Conservation (phyloP, 306 rosid species). For the Acacia confusa region DNA sequence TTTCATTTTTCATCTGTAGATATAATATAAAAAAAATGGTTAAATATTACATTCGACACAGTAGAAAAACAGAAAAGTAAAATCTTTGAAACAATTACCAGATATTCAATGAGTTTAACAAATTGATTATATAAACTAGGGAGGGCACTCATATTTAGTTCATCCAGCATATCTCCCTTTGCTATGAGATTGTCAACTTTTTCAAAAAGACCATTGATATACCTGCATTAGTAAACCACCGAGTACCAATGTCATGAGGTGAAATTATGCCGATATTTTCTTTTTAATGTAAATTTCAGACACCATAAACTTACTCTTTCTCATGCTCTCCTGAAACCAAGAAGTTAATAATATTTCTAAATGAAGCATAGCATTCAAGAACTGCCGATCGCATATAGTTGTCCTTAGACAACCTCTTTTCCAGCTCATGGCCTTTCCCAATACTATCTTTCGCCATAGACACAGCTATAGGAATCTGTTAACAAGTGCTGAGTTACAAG, state of each 20-base stretch:
- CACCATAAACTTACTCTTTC: constrained; percentile 53
- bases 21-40: constrained; percentile 26
- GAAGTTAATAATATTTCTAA: constrained; percentile 59
- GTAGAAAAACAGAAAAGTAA: constrained; percentile 20
- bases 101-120: constrained; percentile 55
- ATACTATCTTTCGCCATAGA: constrained; percentile 92
- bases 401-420: constrained; percentile 70
- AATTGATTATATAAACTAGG: constrained; percentile 64
- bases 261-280: constrained; percentile 18
- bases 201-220: constrained; percentile 60
- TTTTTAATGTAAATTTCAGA: constrained; percentile 19
- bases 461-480: constrained; percentile 91
- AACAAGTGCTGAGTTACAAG: constrained; percentile 16
- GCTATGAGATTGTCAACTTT: constrained; percentile 59
- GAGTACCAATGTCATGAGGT: constrained; percentile 26
- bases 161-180: constrained; percentile 34
- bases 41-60: constrained; percentile 9
- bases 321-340: constrained; percentile 78
- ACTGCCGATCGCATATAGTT: constrained; percentile 82
- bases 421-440: constrained; percentile 70
- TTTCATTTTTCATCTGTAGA: constrained; percentile 58
- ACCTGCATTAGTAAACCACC: constrained; percentile 53
- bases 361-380: constrained; percentile 80
- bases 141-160: constrained; percentile 71
- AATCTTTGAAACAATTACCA: constrained; percentile 61